Evolutionary conservation across 2,329 filamentous ascomycete genomes (phyloP).

Genomic region (Sporothrix brasiliensis): DNA sequence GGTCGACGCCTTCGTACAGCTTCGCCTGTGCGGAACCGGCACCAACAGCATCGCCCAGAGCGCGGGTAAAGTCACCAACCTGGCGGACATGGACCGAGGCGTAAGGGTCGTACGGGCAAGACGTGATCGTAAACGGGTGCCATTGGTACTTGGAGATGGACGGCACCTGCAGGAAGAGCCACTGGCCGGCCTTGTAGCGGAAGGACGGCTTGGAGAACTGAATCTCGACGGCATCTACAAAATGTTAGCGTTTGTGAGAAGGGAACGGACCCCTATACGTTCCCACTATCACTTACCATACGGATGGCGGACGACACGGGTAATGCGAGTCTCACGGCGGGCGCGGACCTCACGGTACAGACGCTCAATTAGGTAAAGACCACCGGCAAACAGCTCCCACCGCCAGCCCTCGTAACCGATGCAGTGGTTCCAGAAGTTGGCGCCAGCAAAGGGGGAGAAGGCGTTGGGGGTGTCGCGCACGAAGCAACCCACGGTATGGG

Average conservation of each 20-base stretch:
- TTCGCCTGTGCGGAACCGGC: constrained; percentile 85
- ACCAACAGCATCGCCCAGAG: constrained; percentile 94
- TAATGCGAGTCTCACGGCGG: constrained; percentile 82
- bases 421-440: constrained; percentile 86
- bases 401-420: constrained; percentile 95
- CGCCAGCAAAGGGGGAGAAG: constrained; percentile 81
- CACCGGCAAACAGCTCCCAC: constrained; percentile 89
- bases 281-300: constrained; percentile 58
- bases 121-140: constrained; percentile 99
- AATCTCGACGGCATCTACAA: constrained; percentile 85
- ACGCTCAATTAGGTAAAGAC: constrained; percentile 82
- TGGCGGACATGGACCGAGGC: constrained; percentile 93
- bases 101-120: constrained; percentile 93
- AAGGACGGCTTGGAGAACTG: constrained; percentile 96
- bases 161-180: constrained; percentile 94
- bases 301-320: constrained; percentile 91
- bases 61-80: constrained; percentile 92
- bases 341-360: constrained; percentile 89
- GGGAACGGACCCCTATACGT: background rate
- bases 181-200: constrained; percentile 97
- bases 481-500: constrained; percentile 94
- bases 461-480: constrained; percentile 76
- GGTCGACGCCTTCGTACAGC: constrained; percentile 87
- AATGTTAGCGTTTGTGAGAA: constrained; percentile 41
- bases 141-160: constrained; percentile 87